These are phyloP conservation scores for Melanopsichium pennsylvanicum DNA, from an alignment of 1,284 basidiomycete genomes.

Conservation along the genomic window DNA sequence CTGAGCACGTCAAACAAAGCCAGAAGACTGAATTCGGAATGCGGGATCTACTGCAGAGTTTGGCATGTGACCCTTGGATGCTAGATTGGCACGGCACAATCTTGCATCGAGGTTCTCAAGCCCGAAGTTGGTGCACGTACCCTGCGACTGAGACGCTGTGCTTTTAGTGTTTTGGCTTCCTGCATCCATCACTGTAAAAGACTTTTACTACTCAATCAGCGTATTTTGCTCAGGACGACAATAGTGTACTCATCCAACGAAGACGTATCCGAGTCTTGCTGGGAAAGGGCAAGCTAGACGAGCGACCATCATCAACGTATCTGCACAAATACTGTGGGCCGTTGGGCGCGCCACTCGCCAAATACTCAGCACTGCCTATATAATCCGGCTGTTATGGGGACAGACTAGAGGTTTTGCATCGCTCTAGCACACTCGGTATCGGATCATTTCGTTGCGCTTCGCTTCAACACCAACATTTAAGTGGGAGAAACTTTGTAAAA, in stretches of 20 bases:
- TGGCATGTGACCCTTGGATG: background rate
- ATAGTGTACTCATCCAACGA: no score
- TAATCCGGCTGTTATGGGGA: no score
- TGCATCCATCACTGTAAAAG: background rate
- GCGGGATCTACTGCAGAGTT: background rate
- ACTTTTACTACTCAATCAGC: background rate
- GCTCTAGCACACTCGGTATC: no score
- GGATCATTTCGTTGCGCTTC: no score
- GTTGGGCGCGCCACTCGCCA: background rate
- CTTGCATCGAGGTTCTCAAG: background rate
- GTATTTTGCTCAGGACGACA: no score
- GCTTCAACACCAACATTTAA: no score
- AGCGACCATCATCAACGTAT: background rate
- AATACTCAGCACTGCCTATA: no score
- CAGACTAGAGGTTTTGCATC: no score
- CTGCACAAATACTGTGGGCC: background rate
- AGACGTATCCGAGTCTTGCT: no score
- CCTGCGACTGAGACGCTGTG: background rate
- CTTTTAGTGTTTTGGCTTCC: no score
- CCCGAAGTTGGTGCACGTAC: no score
- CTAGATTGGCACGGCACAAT: background rate
- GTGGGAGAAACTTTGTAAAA: background rate
- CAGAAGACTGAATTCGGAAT: slow-evolving; percentile 4
- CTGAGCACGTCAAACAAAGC: slow-evolving; percentile 22
- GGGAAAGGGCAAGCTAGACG: no score